phyloP scores from a whole-genome alignment of 1,284 basidiomycete species.

The Ceratobasidium sp. region DNA sequence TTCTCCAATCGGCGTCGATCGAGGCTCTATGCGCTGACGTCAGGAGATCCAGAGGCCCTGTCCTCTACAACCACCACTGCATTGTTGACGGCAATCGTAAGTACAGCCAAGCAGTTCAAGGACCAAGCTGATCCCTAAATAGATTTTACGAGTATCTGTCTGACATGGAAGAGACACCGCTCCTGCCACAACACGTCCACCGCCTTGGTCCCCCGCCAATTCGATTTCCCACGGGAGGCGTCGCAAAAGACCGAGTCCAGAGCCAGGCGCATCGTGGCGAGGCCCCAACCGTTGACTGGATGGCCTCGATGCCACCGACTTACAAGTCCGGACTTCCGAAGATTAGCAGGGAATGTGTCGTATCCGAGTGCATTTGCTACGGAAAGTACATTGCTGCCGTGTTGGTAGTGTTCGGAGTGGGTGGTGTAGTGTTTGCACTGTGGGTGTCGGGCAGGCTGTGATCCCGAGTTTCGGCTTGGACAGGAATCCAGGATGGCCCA shows the following conservation, averaged over 20 bases:
- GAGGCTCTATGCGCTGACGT: no score
- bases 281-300: not conserved
- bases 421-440: slow-evolving; percentile 1
- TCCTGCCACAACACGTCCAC: slow-evolving; percentile 29
- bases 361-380: slow-evolving; percentile 13
- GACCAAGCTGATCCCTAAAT: no score
- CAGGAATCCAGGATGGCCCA: not conserved
- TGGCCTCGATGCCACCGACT: not conserved
- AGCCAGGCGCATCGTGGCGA: not conserved
- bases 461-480: not conserved
- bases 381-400: slow-evolving; percentile 34
- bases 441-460: slow-evolving; percentile 3
- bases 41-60: no score
- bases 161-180: slow-evolving; percentile 19
- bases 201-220: slow-evolving; percentile 15
- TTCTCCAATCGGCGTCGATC: no score
- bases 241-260: not conserved
- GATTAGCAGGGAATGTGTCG: slow-evolving; percentile 5
- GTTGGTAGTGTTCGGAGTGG: slow-evolving; percentile 9
- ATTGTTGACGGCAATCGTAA: no score
- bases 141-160: not conserved
- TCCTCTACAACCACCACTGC: no score
- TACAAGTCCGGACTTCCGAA: slow-evolving; percentile 23
- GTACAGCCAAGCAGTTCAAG: no score
- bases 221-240: slow-evolving; percentile 5